Evolutionary conservation across 2,329 filamentous ascomycete species (phyloP).

Genomic region (Gnomoniopsis sp.): DNA sequence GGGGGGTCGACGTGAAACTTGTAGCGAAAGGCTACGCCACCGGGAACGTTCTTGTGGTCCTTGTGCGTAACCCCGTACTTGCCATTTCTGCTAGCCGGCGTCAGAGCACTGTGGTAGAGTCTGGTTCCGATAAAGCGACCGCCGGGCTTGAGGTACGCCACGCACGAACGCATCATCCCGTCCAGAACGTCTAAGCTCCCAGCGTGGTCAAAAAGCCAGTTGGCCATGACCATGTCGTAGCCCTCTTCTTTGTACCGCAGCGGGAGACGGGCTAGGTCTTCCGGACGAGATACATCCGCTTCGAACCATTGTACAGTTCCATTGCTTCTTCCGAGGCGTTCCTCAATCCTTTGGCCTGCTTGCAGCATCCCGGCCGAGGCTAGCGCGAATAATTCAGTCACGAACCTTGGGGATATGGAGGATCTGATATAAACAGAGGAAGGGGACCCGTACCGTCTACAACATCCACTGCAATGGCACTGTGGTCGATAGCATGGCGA

Average conservation of each 20-base stretch:
- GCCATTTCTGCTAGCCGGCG: neutral
- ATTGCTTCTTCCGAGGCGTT: neutral
- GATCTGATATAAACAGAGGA: neutral
- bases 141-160: constrained; percentile 14
- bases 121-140: constrained; percentile 17
- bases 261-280: constrained; percentile 7
- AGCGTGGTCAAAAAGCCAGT: constrained; percentile 19
- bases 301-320: constrained; percentile 5
- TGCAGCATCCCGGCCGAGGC: constrained; percentile 25
- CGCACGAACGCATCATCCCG: constrained; percentile 16
- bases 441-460: constrained; percentile 20
- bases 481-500: constrained; percentile 22
- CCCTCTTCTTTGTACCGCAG: neutral
- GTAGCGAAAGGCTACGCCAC: neutral
- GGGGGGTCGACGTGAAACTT: neutral
- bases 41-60: neutral
- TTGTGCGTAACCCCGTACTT: neutral
- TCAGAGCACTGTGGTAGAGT: neutral
- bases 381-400: neutral
- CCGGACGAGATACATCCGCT: constrained; percentile 11
- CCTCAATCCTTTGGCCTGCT: constrained; percentile 14
- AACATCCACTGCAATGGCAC: constrained; percentile 24
- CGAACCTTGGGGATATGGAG: neutral
- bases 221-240: constrained; percentile 20
- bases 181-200: constrained; percentile 7